Percentiles rank a stretch among this genome's conserved stretches.
Conservation (phyloP, 164 flowering plant species). For the grape (Vitis vinifera) region ASM3070453v1 NC_081808.1:14839501-14840000, state of each 20-base stretch:
- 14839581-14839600: not conserved
- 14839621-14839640: slow-evolving; percentile 2
- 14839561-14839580: not conserved
- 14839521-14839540: not conserved
- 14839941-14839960: slow-evolving; percentile 71
- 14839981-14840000: slow-evolving; percentile 30
- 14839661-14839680: not conserved
- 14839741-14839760: slow-evolving; percentile 16
- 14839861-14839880: slow-evolving; percentile 66
- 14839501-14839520: not conserved
- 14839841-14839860: slow-evolving; percentile 62
- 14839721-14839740: slow-evolving; percentile 16
- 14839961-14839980: slow-evolving; percentile 37
- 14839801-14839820: slow-evolving; percentile 23
- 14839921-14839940: slow-evolving; percentile 30
- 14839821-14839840: slow-evolving; percentile 31
- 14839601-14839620: slow-evolving; percentile 2
- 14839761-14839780: slow-evolving; percentile 13
- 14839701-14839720: slow-evolving; percentile 31
- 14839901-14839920: slow-evolving; percentile 27
- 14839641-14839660: not conserved
- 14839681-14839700: slow-evolving; percentile 15
- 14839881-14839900: slow-evolving; percentile 35
- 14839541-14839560: not conserved
- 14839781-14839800: slow-evolving; percentile 5